Percentiles rank a stretch among this genome's conserved stretches.
Evolutionary conservation across 768 basidiomycete species (phyloP).

Genomic region (Gyrodon lividus): DNA sequence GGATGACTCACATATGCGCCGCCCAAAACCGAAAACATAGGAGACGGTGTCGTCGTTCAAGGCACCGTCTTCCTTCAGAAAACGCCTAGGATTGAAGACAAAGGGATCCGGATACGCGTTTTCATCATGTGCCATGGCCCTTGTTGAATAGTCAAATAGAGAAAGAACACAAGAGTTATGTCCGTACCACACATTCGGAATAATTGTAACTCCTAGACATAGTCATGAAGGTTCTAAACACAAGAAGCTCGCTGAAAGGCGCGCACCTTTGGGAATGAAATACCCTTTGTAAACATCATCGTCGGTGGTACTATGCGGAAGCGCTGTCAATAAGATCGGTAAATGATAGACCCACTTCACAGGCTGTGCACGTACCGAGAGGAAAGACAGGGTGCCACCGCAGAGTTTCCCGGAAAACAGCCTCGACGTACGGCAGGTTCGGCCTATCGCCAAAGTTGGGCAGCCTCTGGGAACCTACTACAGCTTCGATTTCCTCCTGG

Average conservation of each 20-base stretch:
- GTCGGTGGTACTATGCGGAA: constrained; percentile 1
- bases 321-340: not conserved
- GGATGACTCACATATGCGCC: constrained; percentile 10
- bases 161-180: no score
- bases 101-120: constrained; percentile 30
- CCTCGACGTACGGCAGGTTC: no score
- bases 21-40: constrained; percentile 12
- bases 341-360: constrained; percentile 13
- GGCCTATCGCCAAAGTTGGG: constrained; percentile 7
- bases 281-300: constrained; percentile 43
- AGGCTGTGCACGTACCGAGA: not conserved
- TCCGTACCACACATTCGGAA: constrained; percentile 3
- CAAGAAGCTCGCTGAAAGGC: no score
- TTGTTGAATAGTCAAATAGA: constrained; percentile 2
- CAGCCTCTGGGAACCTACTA: constrained; percentile 7
- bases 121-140: constrained; percentile 42
- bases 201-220: not conserved
- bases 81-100: constrained; percentile 35
- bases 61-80: constrained; percentile 13
- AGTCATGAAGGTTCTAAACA: no score
- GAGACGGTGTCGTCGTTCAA: constrained; percentile 3
- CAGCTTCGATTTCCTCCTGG: constrained; percentile 6
- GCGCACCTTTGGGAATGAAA: constrained; percentile 46
- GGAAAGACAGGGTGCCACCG: constrained; percentile 3
- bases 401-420: constrained; percentile 1